These are phyloP conservation scores for Sesbania bispinosa DNA, from an alignment of 306 rosid species.

Conservation along the genomic window DNA sequence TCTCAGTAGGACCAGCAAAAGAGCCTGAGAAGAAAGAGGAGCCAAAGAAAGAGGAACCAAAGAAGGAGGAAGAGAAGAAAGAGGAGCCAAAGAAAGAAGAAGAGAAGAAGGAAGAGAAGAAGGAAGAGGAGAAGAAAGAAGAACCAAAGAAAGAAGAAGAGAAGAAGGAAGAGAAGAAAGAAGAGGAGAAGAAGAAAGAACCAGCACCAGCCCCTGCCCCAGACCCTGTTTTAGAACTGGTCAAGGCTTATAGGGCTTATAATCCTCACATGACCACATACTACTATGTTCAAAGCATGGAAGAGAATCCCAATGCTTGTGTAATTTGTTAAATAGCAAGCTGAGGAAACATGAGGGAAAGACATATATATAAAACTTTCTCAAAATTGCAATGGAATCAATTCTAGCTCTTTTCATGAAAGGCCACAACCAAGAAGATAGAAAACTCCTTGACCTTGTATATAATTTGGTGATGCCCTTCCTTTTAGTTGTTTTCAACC, in stretches of 20 bases:
- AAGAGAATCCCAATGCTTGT: slow-evolving; percentile 96
- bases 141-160: slow-evolving; percentile 47
- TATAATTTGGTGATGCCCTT: slow-evolving; percentile 45
- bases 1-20: slow-evolving; percentile 80
- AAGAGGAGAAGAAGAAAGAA: slow-evolving; percentile 44
- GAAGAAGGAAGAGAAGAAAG: slow-evolving; percentile 53
- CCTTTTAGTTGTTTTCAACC: slow-evolving; percentile 29
- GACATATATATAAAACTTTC: slow-evolving; percentile 18
- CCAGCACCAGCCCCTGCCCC: slow-evolving; percentile 46
- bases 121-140: slow-evolving; percentile 46
- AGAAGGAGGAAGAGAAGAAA: slow-evolving; percentile 45
- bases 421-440: slow-evolving; percentile 29
- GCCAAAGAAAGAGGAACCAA: slow-evolving; percentile 62
- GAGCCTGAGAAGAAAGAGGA: slow-evolving; percentile 94
- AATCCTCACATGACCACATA: slow-evolving; percentile 75
- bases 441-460: slow-evolving; percentile 47
- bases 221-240: slow-evolving; percentile 68
- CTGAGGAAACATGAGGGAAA: slow-evolving; percentile 11
- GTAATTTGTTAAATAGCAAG: slow-evolving; percentile 45
- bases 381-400: slow-evolving; percentile 26
- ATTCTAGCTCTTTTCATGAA: slow-evolving; percentile 21
- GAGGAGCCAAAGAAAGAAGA: slow-evolving; percentile 34
- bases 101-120: slow-evolving; percentile 37
- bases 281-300: slow-evolving; percentile 81
- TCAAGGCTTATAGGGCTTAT: slow-evolving; percentile 68